Conservation (phyloP, 495 filamentous ascomycete species). For the Staphylotrichum tortipilum region DNA sequence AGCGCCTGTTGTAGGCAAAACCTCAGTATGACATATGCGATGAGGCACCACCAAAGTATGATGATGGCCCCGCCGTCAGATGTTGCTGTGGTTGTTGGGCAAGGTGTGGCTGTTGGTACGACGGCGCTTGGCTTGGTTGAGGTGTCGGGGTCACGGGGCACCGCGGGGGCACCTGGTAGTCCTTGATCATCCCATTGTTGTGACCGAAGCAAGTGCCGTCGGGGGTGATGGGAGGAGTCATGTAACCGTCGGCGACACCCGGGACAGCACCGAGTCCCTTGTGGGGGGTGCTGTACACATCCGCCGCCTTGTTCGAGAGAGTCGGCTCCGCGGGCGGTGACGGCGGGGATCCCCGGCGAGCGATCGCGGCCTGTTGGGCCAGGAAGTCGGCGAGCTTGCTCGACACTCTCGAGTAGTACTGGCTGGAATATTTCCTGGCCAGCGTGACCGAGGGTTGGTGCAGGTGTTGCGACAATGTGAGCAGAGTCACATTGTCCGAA, state of each 20-base stretch:
- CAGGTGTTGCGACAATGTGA: constrained; percentile 80
- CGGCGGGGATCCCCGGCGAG: constrained; percentile 50
- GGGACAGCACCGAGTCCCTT: constrained; percentile 60
- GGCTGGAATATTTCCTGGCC: constrained; percentile 77
- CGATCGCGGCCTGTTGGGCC: constrained; percentile 67
- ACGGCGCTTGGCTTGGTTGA: constrained; percentile 20
- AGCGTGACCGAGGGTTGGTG: constrained; percentile 81
- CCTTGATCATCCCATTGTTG: constrained; percentile 35
- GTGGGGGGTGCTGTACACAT: constrained; percentile 70
- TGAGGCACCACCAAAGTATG: constrained; percentile 23
- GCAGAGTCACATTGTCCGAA: constrained; percentile 66
- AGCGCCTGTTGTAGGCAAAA: constrained; percentile 5
- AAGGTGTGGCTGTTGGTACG: constrained; percentile 17
- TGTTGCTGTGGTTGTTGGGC: constrained; percentile 21
- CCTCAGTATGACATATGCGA: constrained; percentile 30
- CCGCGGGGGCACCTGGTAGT: constrained; percentile 37
- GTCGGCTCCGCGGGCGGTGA: constrained; percentile 57
- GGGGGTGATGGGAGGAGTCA: constrained; percentile 95
- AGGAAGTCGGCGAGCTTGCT: constrained; percentile 79
- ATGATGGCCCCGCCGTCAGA: constrained; percentile 19
- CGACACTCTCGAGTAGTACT: constrained; percentile 73
- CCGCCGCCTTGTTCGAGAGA: constrained; percentile 44
- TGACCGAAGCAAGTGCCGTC: constrained; percentile 58
- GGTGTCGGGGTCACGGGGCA: constrained; percentile 49
- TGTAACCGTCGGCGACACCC: constrained; percentile 67